Base-by-base conservation (phyloP, 2,329 filamentous ascomycete species). In the Penicillium paneum region DNA sequence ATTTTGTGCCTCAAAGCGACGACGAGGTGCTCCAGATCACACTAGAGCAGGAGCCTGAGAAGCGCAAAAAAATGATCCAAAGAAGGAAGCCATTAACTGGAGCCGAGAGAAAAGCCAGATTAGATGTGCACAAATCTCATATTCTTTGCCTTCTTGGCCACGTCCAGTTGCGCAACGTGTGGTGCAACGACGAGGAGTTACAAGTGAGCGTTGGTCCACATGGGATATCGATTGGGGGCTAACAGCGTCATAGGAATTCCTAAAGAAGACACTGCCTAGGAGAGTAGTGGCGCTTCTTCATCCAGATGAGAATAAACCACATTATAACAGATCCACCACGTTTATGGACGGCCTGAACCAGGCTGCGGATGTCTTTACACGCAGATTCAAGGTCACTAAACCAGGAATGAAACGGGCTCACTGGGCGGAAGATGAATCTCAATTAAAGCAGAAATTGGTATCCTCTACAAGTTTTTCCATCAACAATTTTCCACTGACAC, bases 81-180 rank as follows among this genome's bases (percentile, higher is more conserved):
- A 75, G 77, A 59, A 76, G 81, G 49, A 83, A 80, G 57, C 78
- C 81, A 19, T 74, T 81, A 15, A 82, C 82, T 1, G 76, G 77
- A 7, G 76, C 78, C 1, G 85, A 88, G 58, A 85, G 80, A 58
- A 81, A 78, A 43, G 68, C 80, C 29, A 84, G 92, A 19, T 70
- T 94, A 29, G 82, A 90, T 48, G 80, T 91, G n/a, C 94, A 99
- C 72, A 96, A 93, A 72, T 79, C 86, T 57, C 92, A 99, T 73
- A 61, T 97, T 0, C 76, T 97, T 13, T 96, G 90, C 68, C 79
- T 99, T 2, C 74, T 99, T 15, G 84, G 85, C 10, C 90, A 97
- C 71, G 81, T 87, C 15, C 82, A 89, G 61, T 79, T 84, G 54
- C 85, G 92, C 52, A 99, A 97, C 67, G 78, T 83, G 51, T 97